Conservation (phyloP, 148 eudicot species). For the Chenopodium formosanum region DNA sequence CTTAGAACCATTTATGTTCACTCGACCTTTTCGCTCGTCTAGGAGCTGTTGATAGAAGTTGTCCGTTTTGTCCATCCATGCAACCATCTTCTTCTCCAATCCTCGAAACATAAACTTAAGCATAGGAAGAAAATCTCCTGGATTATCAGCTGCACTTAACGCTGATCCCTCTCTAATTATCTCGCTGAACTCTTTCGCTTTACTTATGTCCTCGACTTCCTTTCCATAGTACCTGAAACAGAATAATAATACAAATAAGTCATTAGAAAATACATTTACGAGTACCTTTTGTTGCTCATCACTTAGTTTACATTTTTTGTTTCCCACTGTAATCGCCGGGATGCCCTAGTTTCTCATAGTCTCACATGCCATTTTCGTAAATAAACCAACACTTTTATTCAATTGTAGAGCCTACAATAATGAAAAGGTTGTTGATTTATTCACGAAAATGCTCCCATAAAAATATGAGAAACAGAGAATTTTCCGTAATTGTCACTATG, state of each 20-base stretch:
- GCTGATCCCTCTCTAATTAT: slow-evolving; percentile 24
- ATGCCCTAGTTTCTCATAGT: too few species aligned
- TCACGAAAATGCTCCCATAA: too few species aligned
- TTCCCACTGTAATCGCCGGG: too few species aligned
- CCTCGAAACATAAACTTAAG: slow-evolving; percentile 26
- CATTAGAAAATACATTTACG: too few species aligned
- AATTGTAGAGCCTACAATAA: too few species aligned
- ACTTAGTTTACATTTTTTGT: too few species aligned
- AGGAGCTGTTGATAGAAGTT: slow-evolving; percentile 32
- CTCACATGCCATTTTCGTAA: too few species aligned
- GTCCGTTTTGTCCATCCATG: slow-evolving; percentile 27
- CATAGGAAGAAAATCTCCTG: slow-evolving; percentile 35
- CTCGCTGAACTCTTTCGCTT: slow-evolving; percentile 26
- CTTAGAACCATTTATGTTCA: neutral
- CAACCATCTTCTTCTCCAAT: slow-evolving; percentile 27
- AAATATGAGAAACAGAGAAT: too few species aligned
- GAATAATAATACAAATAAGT: neutral
- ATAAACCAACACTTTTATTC: too few species aligned
- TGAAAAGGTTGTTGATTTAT: too few species aligned
- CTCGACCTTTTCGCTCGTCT: slow-evolving; percentile 22
- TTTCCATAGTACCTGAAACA: slow-evolving; percentile 23
- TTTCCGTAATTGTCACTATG: too few species aligned
- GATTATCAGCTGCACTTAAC: slow-evolving; percentile 12
- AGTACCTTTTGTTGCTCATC: too few species aligned
- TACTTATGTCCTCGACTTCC: slow-evolving; percentile 20